Evolutionary conservation across 2,329 filamentous ascomycete species (phyloP), one percentile per base, ranked within the genome.

Genomic region (Penicillium hesseltinei): DNA sequence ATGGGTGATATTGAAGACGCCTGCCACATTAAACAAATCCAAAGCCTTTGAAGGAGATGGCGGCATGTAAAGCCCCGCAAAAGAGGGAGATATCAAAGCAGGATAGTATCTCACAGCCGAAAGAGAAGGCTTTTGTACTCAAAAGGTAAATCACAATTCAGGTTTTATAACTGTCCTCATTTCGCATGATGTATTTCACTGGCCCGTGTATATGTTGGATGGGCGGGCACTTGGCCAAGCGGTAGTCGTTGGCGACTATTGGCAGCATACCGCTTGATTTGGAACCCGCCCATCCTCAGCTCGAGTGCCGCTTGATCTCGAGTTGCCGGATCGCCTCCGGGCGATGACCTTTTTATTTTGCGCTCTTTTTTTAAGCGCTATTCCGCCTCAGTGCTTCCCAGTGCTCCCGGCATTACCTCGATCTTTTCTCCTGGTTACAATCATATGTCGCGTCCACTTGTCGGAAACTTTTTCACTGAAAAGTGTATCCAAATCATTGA

Each of bases 21-120:
- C 33, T 35, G 6, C 13, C 5, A 17, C 33, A 4, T 17, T 15
- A 35, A 17, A 35, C 13, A 15, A 35, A 35, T 35, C 6, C 15
- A 4, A 15, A 17, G 6, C 17, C 13, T 35, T 17, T 6, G 11
- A 35, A 35, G 5, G 13, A 35, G 33, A 35, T 17, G 11, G 13
- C 13, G 5, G 33, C 13, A 13, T 15, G 13, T 35, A 35, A 13
- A 35, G 15, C 13, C 10, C 99, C 82, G 78, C 2, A 69, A 73
- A 15, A 35, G 3, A 35, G 33, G 13, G 2, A 35, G 33, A 35
- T 35, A 15, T 15, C 15, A 35, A 35, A 15, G 13, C 33, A 36
- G 6, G 6, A 36, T 8, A 36, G 35, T 36, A 2, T 17, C 15
- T 36, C 6, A 8, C 7, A 36, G 35, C 6, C 13, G 7, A n/a